Evolutionary conservation across 257 asterid species (phyloP).

Genomic region (Capsicum pubescens): DNA sequence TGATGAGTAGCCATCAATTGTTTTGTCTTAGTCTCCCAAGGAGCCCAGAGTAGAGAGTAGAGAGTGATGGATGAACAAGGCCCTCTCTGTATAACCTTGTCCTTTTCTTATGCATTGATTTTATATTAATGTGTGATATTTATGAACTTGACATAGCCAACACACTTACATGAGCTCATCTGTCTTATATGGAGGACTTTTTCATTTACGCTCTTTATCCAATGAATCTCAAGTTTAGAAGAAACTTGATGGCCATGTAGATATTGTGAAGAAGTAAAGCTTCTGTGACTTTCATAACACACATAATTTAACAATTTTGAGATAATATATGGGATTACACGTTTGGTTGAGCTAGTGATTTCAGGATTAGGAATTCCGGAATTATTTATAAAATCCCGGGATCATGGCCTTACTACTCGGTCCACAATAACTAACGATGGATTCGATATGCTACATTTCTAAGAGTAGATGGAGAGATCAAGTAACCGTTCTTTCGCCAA

Average conservation of each 20-base stretch:
- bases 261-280: neutral
- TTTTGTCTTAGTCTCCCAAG: conserved; percentile 33
- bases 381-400: no score
- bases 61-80: conserved; percentile 49
- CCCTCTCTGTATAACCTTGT: conserved; percentile 39
- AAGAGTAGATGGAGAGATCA: neutral
- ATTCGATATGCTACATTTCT: neutral
- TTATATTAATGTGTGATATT: neutral
- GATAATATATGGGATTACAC: no score
- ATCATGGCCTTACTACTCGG: neutral
- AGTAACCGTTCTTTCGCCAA: neutral
- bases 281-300: no score
- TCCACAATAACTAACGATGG: neutral
- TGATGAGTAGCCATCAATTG: conserved; percentile 53
- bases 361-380: no score
- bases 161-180: neutral
- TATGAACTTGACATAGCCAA: conserved; percentile 14
- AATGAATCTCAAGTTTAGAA: neutral
- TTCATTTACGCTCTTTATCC: neutral
- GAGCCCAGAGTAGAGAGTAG: conserved; percentile 33
- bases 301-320: no score
- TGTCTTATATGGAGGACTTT: conserved; percentile 7
- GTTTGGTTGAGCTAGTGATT: no score
- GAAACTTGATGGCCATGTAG: neutral
- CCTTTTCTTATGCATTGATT: conserved; percentile 32